Conservation (phyloP, 164 flowering plant genomes). For the Amborella trichopoda region DNA sequence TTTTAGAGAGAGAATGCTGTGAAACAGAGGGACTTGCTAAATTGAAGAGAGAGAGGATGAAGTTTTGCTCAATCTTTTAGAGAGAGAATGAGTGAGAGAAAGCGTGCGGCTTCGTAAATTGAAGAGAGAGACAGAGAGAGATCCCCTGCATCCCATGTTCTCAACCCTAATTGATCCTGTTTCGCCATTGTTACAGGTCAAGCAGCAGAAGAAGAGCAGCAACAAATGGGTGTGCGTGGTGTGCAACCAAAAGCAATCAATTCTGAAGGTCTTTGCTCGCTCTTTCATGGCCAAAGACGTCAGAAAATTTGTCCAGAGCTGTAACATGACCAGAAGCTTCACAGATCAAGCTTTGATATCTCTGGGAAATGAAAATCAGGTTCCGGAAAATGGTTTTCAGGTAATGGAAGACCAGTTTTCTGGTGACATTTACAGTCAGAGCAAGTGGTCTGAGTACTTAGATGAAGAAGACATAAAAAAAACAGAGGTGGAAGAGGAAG, state of each 20-base stretch:
- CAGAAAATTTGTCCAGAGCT: slow-evolving; percentile 59
- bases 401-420: no score
- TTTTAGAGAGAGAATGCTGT: not conserved
- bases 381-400: not conserved
- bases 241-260: slow-evolving; percentile 82
- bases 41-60: not conserved
- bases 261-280: slow-evolving; percentile 46
- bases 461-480: no score
- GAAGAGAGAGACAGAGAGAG: not conserved
- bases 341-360: no score
- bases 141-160: not conserved
- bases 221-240: slow-evolving; percentile 84
- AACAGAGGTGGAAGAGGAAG: no score
- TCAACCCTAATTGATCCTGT: not conserved
- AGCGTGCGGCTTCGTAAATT: not conserved
- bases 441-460: no score
- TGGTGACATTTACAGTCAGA: no score
- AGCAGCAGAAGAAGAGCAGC: slow-evolving; percentile 85
- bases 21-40: not conserved
- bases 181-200: slow-evolving; percentile 37
- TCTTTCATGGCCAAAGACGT: slow-evolving; percentile 58
- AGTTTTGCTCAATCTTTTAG: not conserved
- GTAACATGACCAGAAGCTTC: slow-evolving; percentile 90
- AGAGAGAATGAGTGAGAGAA: not conserved
- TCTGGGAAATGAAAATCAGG: slow-evolving; percentile 2